Conservation (phyloP, 108 stramenopile species). For the Skeletonema costatum region DNA sequence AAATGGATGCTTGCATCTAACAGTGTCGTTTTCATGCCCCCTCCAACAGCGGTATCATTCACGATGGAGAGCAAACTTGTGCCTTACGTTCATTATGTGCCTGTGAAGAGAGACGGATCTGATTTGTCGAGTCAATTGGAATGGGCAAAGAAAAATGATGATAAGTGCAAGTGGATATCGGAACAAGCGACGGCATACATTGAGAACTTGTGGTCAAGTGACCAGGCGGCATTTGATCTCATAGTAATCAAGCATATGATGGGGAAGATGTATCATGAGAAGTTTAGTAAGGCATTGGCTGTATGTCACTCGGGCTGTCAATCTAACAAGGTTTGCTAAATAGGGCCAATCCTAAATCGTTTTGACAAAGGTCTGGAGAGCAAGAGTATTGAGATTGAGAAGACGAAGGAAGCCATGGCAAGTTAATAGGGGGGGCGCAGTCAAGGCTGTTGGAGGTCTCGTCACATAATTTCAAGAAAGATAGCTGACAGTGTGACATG, state of each 20-base stretch:
- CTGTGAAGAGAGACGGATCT: conserved; percentile 53
- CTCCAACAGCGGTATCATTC: conserved; percentile 68
- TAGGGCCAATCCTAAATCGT: too few relatives aligned
- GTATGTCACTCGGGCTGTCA: background rate
- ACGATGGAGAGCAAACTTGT: conserved; percentile 69
- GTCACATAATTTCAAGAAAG: too few relatives aligned
- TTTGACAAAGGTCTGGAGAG: too few relatives aligned
- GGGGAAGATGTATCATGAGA: background rate
- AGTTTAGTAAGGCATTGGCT: background rate
- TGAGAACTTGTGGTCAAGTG: conserved; percentile 45
- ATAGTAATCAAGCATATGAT: background rate
- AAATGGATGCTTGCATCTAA: conserved; percentile 71
- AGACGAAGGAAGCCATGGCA: too few relatives aligned
- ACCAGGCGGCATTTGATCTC: background rate
- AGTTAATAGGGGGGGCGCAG: too few relatives aligned
- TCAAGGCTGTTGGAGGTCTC: too few relatives aligned
- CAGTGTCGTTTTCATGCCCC: conserved; percentile 35
- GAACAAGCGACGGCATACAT: conserved; percentile 70
- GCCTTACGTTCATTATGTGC: conserved; percentile 82
- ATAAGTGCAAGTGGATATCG: conserved; percentile 62
- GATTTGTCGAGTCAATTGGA: conserved; percentile 67
- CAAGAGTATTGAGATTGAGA: too few relatives aligned
- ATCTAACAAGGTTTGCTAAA: background rate
- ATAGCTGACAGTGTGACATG: too few relatives aligned
- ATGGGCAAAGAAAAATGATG: conserved; percentile 73